Evolutionary conservation across 306 rosid species (phyloP).

Genomic region (Senna siamea): DNA sequence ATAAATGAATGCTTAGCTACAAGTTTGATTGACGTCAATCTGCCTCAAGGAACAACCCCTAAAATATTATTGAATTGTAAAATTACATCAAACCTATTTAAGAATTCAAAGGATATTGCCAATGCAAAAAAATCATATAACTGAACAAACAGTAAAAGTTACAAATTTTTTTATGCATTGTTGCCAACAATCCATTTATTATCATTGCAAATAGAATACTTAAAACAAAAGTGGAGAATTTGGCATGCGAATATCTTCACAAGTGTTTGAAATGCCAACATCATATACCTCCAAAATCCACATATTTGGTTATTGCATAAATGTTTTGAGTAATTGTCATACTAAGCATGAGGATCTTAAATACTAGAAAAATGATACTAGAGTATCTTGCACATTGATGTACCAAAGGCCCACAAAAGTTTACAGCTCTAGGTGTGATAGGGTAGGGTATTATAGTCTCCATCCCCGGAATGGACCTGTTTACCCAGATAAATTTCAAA

Average conservation of each 20-base stretch:
- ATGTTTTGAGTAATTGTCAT: conserved; percentile 16
- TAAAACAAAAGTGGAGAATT: conserved; percentile 27
- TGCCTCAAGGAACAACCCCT: conserved; percentile 30
- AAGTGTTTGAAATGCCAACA: conserved; percentile 1
- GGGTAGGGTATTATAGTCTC: no score
- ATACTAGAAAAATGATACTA: neutral
- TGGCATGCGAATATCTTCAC: conserved; percentile 5
- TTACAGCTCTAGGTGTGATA: neutral
- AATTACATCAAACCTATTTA: conserved; percentile 24
- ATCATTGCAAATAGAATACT: neutral
- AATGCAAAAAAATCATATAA: neutral
- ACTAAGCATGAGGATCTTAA: conserved; percentile 12
- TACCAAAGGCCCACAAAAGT: neutral
- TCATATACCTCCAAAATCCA: neutral
- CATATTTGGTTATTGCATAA: neutral
- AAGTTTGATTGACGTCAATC: conserved; percentile 14
- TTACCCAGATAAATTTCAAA: no score
- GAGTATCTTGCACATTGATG: neutral
- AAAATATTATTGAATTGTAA: neutral
- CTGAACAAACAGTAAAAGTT: conserved; percentile 13
- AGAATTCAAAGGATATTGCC: conserved; percentile 16
- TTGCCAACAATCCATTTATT: conserved; percentile 1
- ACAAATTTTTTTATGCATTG: conserved; percentile 1
- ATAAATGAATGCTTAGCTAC: conserved; percentile 19
- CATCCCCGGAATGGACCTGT: no score